Base-by-base conservation (phyloP, 306 rosid genomes). In the Ochetophila trinervis region DNA sequence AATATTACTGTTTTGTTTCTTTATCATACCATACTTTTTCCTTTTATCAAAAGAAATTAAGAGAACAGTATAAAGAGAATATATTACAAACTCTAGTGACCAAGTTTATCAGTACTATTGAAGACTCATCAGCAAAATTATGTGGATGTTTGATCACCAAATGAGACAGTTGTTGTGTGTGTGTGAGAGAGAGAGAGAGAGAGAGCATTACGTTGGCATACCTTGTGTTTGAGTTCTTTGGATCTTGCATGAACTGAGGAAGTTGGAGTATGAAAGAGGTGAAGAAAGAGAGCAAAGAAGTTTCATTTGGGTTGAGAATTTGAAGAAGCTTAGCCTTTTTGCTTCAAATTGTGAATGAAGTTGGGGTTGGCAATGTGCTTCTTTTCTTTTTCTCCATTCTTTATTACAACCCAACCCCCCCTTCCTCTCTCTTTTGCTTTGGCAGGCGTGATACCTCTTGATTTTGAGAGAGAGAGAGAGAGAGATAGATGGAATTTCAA, bases 211-310 rank as follows among this genome's bases (percentile, higher is more conserved):
- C 35, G 22, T 62, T 53, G 69, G 40, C 78, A 71, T 78, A 89
- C 97, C 96, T 91, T 79, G 89, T 55, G 85, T 78, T 78, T 19
- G 94, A 84, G 80, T 76, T 63, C 68, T 79, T 88, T 64, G 94
- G 88, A 71, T 91, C 89, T 83, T 85, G 97, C 96, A 91, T 91
- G 91, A 91, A 88, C 91, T 83, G 65, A 74, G 85, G 78, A 4
- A 67, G 63, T 24, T 74, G 61, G 78, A 81, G 58, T 68, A 74
- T 8, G 84, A 74, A 58, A 69, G 74, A 57, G 85, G 45, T 57
- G 84, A 79, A 77, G 84, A 79, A 74, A 77, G 87, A 57, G 73
- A 70, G 75, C 13, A 37, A 35, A 27, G 80, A 22, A 79, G 77
- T 86, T 83, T 88, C 96, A 91, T 88, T 77, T 86, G 90, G 77